Percentiles rank a stretch among this genome's conserved stretches.
Conservation (phyloP, 2,329 filamentous ascomycete genomes). For the Cucurbitaria berberidis region DNA sequence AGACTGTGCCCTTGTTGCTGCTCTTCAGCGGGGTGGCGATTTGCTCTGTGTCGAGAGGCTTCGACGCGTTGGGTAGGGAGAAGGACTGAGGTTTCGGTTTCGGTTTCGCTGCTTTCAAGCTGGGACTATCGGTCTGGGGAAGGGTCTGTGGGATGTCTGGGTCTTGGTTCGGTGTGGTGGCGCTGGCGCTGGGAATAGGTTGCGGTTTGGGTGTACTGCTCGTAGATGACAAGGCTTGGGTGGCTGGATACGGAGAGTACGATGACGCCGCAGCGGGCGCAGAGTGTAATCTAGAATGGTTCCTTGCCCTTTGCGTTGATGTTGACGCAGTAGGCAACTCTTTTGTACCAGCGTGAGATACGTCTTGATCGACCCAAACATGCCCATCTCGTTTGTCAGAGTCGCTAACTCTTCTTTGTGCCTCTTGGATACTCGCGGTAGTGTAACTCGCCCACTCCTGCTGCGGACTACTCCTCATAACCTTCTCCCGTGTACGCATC, state of each 20-base stretch:
- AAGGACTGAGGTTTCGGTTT: not conserved
- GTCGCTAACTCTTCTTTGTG: constrained; percentile 16
- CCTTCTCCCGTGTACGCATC: constrained; percentile 22
- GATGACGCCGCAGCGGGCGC: constrained; percentile 23
- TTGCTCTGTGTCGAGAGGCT: not conserved
- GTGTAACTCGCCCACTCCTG: constrained; percentile 14
- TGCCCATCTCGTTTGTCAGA: constrained; percentile 12
- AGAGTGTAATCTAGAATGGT: constrained; percentile 49
- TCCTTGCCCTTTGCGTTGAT: constrained; percentile 1
- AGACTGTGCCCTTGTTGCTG: constrained; percentile 8
- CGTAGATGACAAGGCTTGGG: constrained; percentile 5
- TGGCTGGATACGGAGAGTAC: constrained; percentile 11
- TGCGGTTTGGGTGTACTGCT: constrained; percentile 2
- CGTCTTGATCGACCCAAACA: constrained; percentile 9
- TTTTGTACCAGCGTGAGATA: constrained; percentile 25
- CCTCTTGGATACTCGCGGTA: constrained; percentile 3
- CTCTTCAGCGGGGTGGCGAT: not conserved
- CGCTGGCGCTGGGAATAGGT: not conserved
- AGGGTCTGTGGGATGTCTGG: not conserved
- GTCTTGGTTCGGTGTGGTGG: not conserved
- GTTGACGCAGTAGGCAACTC: constrained; percentile 22
- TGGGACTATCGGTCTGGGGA: not conserved
- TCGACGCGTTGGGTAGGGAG: not conserved
- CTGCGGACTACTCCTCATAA: constrained; percentile 10
- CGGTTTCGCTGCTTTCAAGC: constrained; percentile 3